Evolutionary conservation across 345 rosid genomes (phyloP).

Genomic region (Punica granatum): DNA sequence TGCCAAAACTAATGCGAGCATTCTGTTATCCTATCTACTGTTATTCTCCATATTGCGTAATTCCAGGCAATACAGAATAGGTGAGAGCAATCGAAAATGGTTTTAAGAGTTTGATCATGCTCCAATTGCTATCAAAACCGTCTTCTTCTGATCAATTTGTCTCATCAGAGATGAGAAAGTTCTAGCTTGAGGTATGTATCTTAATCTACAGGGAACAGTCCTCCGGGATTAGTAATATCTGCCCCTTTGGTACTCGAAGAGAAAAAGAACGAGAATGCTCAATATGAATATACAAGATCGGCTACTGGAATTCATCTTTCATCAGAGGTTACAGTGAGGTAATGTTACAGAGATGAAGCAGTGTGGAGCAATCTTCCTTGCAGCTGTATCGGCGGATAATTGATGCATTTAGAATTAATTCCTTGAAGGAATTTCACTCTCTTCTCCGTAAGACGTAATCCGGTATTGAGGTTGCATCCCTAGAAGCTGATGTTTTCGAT

Average conservation of each 20-base stretch:
- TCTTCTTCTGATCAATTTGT: too few species aligned
- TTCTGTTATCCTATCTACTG: too few species aligned
- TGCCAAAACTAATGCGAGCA: too few species aligned
- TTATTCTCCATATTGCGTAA: too few species aligned
- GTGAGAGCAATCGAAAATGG: too few species aligned
- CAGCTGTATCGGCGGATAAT: background rate
- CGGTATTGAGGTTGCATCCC: background rate
- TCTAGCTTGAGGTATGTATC: too few species aligned
- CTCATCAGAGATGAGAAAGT: too few species aligned
- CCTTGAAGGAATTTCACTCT: background rate
- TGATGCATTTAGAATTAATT: background rate
- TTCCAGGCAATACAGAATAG: too few species aligned
- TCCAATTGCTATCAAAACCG: too few species aligned
- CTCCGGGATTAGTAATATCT: background rate
- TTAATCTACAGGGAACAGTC: background rate
- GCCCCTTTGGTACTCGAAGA: background rate
- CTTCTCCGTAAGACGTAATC: background rate
- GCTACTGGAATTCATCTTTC: background rate
- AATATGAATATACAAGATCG: background rate
- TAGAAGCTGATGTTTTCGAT: conserved; percentile 43
- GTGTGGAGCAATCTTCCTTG: background rate
- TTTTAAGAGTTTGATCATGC: too few species aligned
- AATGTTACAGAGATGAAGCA: background rate
- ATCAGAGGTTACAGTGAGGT: background rate
- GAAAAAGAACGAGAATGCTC: background rate